Evolutionary conservation across 2,329 filamentous ascomycete genomes (phyloP).

Genomic region (Botryotinia globosa): DNA sequence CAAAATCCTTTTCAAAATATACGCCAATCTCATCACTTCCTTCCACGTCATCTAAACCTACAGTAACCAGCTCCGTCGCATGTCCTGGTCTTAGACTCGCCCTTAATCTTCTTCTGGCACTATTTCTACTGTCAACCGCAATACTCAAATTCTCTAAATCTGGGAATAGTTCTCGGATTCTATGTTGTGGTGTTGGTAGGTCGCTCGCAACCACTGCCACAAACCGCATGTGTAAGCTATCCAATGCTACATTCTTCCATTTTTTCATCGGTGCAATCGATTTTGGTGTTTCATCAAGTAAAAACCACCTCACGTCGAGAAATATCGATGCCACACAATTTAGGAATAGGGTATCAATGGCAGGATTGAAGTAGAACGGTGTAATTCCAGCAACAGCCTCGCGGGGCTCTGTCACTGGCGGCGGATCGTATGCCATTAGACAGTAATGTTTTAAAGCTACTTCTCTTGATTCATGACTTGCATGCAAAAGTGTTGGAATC

Average conservation of each 20-base stretch:
- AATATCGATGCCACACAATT: slow-evolving; percentile 34
- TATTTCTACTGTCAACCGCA: slow-evolving; percentile 34
- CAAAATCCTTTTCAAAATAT: slow-evolving; percentile 33
- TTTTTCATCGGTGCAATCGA: slow-evolving; percentile 33
- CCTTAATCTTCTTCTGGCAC: slow-evolving; percentile 34
- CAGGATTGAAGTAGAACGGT: slow-evolving; percentile 36
- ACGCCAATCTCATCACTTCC: slow-evolving; percentile 22
- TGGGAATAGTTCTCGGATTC: slow-evolving; percentile 35
- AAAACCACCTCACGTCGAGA: slow-evolving; percentile 37
- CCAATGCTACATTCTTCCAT: slow-evolving; percentile 37
- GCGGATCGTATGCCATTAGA: slow-evolving; percentile 33
- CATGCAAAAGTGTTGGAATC: slow-evolving; percentile 34
- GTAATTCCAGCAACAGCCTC: slow-evolving; percentile 32
- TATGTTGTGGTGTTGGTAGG: slow-evolving; percentile 29
- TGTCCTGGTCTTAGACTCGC: slow-evolving; percentile 37
- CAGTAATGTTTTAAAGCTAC: slow-evolving; percentile 32
- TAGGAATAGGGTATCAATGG: slow-evolving; percentile 33
- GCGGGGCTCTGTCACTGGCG: slow-evolving; percentile 10
- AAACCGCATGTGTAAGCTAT: slow-evolving; percentile 35
- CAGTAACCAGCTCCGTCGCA: slow-evolving; percentile 31
- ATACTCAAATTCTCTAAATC: slow-evolving; percentile 32
- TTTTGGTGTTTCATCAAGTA: slow-evolving; percentile 32
- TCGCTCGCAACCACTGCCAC: slow-evolving; percentile 33
- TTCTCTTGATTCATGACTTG: slow-evolving; percentile 31
- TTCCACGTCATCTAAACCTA: slow-evolving; percentile 20